phyloP scores from a whole-genome alignment of 1,139 yeast species.

The Geotrichum armillariae region DNA sequence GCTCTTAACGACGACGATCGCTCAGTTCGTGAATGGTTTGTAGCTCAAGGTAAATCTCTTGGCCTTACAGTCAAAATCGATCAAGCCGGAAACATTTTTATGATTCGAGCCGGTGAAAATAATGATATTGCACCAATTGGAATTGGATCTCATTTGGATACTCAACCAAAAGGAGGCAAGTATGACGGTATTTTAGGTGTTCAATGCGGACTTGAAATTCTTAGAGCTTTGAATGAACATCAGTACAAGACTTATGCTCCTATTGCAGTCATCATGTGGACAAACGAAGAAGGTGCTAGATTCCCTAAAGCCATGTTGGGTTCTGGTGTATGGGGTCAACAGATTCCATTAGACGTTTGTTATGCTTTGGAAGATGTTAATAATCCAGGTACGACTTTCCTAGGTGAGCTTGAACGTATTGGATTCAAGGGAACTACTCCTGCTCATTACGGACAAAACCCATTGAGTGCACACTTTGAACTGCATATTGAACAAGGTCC shows the following conservation, averaged over 20 bases:
- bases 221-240: conserved; percentile 63
- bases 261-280: conserved; percentile 66
- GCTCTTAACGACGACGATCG: conserved; percentile 64
- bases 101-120: conserved; percentile 59
- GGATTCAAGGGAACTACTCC: conserved; percentile 58
- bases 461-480: conserved; percentile 69
- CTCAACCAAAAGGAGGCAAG: conserved; percentile 79
- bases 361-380: conserved; percentile 54
- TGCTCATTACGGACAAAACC: conserved; percentile 52
- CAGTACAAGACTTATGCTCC: conserved; percentile 60
- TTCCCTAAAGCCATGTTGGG: conserved; percentile 68
- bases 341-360: conserved; percentile 48
- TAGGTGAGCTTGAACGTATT: conserved; percentile 57
- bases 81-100: conserved; percentile 66
- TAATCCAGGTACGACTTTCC: conserved; percentile 49
- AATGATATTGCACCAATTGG: conserved; percentile 55
- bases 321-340: conserved; percentile 66
- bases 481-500: conserved; percentile 80
- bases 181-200: conserved; percentile 76
- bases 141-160: conserved; percentile 72
- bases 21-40: conserved; percentile 68
- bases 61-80: conserved; percentile 64
- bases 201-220: conserved; percentile 62
- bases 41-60: conserved; percentile 49
- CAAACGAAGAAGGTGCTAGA: conserved; percentile 78